phyloP scores from a whole-genome alignment of 495 filamentous ascomycete species.

The Xylaria intraflava region DNA sequence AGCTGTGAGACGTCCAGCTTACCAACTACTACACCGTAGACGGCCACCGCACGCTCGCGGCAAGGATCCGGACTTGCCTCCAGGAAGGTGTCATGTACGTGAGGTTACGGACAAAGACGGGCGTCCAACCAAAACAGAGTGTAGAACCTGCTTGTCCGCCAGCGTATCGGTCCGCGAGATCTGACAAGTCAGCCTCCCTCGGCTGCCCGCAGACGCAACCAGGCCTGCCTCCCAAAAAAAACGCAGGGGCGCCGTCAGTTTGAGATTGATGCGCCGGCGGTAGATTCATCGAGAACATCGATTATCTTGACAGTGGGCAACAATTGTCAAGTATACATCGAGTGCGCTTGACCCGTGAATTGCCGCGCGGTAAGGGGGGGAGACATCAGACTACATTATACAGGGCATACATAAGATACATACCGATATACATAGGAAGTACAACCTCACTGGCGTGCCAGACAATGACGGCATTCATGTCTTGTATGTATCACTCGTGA shows the following conservation, averaged over 20 bases:
- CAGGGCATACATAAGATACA: too few relatives aligned
- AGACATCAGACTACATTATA: too few relatives aligned
- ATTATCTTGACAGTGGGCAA: background rate
- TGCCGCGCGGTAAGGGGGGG: slow-evolving; percentile 10
- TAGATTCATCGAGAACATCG: background rate
- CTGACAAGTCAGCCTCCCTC: slow-evolving; percentile 11
- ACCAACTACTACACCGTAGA: background rate
- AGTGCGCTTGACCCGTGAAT: background rate
- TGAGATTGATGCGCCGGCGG: background rate
- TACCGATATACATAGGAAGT: too few relatives aligned
- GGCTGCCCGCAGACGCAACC: slow-evolving; percentile 6
- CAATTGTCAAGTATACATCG: background rate
- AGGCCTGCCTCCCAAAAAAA: background rate
- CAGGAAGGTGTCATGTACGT: background rate
- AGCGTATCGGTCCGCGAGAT: slow-evolving; percentile 5
- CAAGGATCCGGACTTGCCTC: too few relatives aligned
- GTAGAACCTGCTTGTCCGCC: background rate
- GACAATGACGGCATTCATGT: background rate
- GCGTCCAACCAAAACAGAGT: background rate
- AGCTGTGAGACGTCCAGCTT: background rate
- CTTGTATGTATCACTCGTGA: background rate
- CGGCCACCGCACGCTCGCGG: too few relatives aligned
- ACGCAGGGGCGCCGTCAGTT: background rate
- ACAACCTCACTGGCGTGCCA: too few relatives aligned
- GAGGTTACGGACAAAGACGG: background rate